Evolutionary conservation across 163 green algal genomes (phyloP), one percentile per base, ranked within the genome.

Genomic region (Scenedesmus sp.): DNA sequence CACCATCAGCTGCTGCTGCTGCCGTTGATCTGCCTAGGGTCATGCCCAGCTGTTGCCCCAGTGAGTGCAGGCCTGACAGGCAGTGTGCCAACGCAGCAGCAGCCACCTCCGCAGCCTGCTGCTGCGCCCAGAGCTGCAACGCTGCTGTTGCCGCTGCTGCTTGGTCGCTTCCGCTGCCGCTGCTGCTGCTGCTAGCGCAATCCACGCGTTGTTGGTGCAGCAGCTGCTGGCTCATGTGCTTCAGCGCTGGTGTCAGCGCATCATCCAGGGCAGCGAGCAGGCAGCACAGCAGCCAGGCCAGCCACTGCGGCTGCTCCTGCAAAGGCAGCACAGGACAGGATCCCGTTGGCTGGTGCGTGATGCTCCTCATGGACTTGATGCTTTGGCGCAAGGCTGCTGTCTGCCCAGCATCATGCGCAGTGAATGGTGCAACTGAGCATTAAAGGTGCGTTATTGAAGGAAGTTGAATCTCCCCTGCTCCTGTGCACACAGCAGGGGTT

Each of bases 1-100:
- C 4, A 30, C 30, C 44, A 37, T 44, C 42, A 73, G 70, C 70
- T 81, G 84, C 61, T 81, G 49, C 83, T 89, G 84, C 81, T 65
- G 37, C 84, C 70, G 0, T 20, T 42, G 84, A 3, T 43, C 24
- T 80, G 84, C 40, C n/a, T 2, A 81, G 40, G 16, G 33, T 81
- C 9, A 56, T 20, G 49, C 68, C 70, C 20, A 79, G 0, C 20
- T 16, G 20, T 15, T 88, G 83, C 9, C 83, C 83, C 0, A 88
- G 18, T 10, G 18, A 35, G 37, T 80, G 81, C 16, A 88, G 9
- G 3, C 18, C 51, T 43, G 15, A 33, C 12, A 80, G 56, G 37
- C 24, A 7, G 15, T 49, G 22, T 9, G 43, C 33, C 2, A 40
- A 20, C 26, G 42, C 56, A 56, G 56, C 35, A 26, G 33, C 83